Percentiles rank a stretch among this genome's conserved stretches.
Evolutionary conservation across 148 eudicot species (phyloP).

Genomic region (Bassia scoparia): DNA sequence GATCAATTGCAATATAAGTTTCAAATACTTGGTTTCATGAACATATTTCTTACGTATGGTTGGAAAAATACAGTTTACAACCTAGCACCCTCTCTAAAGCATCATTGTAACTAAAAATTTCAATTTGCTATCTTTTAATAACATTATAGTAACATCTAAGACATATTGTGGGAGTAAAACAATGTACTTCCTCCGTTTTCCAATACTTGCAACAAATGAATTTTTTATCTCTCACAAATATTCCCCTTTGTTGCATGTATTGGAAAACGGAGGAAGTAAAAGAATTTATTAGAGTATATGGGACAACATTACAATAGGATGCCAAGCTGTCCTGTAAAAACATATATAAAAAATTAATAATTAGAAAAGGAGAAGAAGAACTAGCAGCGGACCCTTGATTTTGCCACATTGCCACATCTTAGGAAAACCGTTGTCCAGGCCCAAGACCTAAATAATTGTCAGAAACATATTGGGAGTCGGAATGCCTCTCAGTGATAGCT

Average conservation of each 20-base stretch:
- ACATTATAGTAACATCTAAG: too few species aligned
- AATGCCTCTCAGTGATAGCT: background rate
- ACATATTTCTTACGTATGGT: background rate
- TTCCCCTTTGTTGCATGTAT: too few species aligned
- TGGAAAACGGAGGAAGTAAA: background rate
- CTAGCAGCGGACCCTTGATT: background rate
- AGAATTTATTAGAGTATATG: background rate
- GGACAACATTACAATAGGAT: background rate
- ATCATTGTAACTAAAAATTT: background rate
- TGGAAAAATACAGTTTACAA: background rate
- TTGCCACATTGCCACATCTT: background rate
- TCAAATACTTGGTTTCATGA: background rate
- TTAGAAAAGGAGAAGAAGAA: background rate
- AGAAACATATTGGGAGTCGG: background rate
- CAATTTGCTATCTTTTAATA: background rate
- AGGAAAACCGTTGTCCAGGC: background rate
- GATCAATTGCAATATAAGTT: background rate
- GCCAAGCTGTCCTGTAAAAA: background rate
- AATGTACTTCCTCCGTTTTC: too few species aligned
- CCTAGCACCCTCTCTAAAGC: background rate
- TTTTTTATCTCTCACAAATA: too few species aligned
- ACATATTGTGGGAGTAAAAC: too few species aligned
- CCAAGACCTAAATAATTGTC: background rate
- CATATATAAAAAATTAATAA: too few species aligned
- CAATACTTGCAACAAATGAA: too few species aligned